Conservation (phyloP, 2,329 filamentous ascomycete species). For the Talaromyces verruculosus region DNA sequence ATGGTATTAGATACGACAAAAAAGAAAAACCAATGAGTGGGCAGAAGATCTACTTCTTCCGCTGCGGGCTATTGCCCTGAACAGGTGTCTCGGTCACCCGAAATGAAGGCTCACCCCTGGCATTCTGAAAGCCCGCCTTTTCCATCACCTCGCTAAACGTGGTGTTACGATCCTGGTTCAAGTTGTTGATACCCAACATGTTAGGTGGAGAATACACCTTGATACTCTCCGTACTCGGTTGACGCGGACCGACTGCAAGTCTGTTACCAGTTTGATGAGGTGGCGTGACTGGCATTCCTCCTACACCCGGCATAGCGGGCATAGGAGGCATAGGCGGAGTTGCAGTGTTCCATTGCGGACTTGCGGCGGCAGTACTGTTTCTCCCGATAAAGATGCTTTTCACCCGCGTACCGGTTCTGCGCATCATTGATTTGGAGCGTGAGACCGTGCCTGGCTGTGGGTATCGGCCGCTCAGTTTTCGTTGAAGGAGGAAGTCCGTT, state of each 20-base stretch:
- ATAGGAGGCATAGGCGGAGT: constrained; percentile 24
- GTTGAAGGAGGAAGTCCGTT: constrained; percentile 45
- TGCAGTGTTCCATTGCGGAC: constrained; percentile 25
- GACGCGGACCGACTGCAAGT: constrained; percentile 23
- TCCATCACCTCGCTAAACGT: constrained; percentile 43
- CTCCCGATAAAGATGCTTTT: constrained; percentile 36
- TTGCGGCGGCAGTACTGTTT: constrained; percentile 20
- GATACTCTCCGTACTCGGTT: constrained; percentile 48
- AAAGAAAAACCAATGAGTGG: background rate
- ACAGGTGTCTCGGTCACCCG: constrained; percentile 29
- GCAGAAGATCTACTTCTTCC: constrained; percentile 1
- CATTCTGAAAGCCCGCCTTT: constrained; percentile 36
- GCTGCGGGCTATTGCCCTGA: constrained; percentile 5
- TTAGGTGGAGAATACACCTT: constrained; percentile 48
- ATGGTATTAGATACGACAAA: constrained; percentile 10
- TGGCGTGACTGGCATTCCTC: constrained; percentile 29
- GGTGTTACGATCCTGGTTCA: constrained; percentile 31
- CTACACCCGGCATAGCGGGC: constrained; percentile 22
- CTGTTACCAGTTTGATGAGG: constrained; percentile 24
- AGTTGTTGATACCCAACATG: constrained; percentile 25
- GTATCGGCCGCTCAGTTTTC: constrained; percentile 26
- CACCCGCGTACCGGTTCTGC: constrained; percentile 39
- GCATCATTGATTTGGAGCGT: constrained; percentile 34
- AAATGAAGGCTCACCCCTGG: constrained; percentile 31
- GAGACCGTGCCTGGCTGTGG: constrained; percentile 26